phyloP scores from a whole-genome alignment of 441 rosid species.

The Populus hybrid region DNA sequence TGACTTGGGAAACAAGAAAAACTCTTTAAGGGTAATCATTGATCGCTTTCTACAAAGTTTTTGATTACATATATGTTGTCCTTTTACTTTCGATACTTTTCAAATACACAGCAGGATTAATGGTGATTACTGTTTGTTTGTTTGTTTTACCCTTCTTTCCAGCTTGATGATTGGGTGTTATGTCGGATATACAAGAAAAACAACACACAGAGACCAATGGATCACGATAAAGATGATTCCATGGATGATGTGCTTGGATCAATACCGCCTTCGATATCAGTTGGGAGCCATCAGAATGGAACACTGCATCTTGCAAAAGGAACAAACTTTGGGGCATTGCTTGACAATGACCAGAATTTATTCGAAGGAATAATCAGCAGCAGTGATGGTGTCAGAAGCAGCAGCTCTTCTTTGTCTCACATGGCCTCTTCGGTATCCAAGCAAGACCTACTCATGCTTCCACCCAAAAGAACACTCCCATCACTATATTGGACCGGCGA shows the following conservation, averaged over 20 bases:
- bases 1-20: constrained; percentile 51
- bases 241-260: constrained; percentile 50
- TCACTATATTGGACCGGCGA: constrained; percentile 40
- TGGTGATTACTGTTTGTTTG: not conserved
- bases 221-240: constrained; percentile 44
- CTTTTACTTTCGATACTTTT: not conserved
- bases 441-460: constrained; percentile 30
- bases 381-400: constrained; percentile 12
- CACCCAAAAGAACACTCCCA: constrained; percentile 28
- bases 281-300: constrained; percentile 15
- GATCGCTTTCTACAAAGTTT: not conserved
- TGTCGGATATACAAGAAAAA: constrained; percentile 86
- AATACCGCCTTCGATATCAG: constrained; percentile 27
- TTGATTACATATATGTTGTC: not conserved
- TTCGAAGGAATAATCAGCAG: constrained; percentile 48
- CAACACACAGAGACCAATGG: constrained; percentile 44
- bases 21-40: constrained; percentile 64
- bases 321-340: constrained; percentile 36
- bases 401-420: constrained; percentile 21
- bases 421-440: constrained; percentile 30
- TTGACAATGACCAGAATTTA: constrained; percentile 50
- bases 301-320: constrained; percentile 23
- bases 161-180: constrained; percentile 92
- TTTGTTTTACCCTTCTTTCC: not conserved
- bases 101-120: not conserved